These are phyloP conservation scores for Schizopora paradoxa DNA, from an alignment of 1,284 basidiomycete species.

Conservation along the genomic window DNA sequence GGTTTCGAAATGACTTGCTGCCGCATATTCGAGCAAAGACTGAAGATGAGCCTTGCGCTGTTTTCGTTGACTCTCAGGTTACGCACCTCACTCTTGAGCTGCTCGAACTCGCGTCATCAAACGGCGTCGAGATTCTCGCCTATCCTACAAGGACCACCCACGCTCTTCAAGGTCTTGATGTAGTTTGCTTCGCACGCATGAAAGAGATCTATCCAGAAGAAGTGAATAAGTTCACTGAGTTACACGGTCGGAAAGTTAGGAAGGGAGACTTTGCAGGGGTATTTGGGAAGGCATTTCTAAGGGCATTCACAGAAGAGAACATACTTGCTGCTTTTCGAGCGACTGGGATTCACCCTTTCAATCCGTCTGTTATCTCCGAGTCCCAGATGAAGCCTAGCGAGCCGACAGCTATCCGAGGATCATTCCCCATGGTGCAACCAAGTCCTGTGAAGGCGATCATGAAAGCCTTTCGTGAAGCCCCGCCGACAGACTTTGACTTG, in stretches of 20 bases:
- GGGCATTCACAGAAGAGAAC: constrained; percentile 22
- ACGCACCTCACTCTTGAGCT: constrained; percentile 34
- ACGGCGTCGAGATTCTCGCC: constrained; percentile 32
- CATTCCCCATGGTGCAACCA: constrained; percentile 15
- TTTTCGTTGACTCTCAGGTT: constrained; percentile 36
- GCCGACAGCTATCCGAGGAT: constrained; percentile 18
- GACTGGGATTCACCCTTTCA: constrained; percentile 30
- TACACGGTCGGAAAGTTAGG: constrained; percentile 15
- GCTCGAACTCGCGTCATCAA: constrained; percentile 26
- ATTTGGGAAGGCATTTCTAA: constrained; percentile 24
- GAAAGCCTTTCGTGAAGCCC: background rate
- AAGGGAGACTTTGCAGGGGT: constrained; percentile 27
- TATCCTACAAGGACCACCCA: constrained; percentile 39
- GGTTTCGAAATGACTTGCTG: constrained; percentile 32
- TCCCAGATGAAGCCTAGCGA: constrained; percentile 19
- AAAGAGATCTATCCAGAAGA: constrained; percentile 19
- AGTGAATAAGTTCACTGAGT: constrained; percentile 21
- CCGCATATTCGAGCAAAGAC: constrained; percentile 30
- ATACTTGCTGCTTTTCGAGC: constrained; percentile 27
- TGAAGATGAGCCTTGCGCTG: constrained; percentile 23
- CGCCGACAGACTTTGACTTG: too few relatives aligned
- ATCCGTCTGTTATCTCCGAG: constrained; percentile 17
- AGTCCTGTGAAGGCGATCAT: constrained; percentile 6
- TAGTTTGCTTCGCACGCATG: constrained; percentile 32
- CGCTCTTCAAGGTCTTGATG: constrained; percentile 35